These are phyloP conservation scores for Fonsecaea pugnacius DNA, from an alignment of 2,329 filamentous ascomycete genomes.

Conservation along the genomic window DNA sequence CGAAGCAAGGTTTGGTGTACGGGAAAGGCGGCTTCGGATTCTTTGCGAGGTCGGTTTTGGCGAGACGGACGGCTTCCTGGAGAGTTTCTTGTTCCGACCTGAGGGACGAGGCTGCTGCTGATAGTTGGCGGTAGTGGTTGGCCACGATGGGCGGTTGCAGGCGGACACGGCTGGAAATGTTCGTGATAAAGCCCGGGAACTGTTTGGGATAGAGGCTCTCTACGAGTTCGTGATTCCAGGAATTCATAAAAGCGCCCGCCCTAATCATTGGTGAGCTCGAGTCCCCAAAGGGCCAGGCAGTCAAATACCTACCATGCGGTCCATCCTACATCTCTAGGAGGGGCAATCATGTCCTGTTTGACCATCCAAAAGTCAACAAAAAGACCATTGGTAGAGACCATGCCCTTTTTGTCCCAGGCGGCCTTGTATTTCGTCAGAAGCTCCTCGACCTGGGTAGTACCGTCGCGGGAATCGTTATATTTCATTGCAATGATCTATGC, in stretches of 20 bases:
- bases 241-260: slow-evolving; percentile 44
- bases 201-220: slow-evolving; percentile 37
- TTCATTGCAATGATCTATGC: slow-evolving; percentile 45
- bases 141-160: slow-evolving; percentile 36
- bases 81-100: slow-evolving; percentile 14
- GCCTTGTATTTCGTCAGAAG: slow-evolving; percentile 47
- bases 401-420: slow-evolving; percentile 42
- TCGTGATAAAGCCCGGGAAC: slow-evolving; percentile 40
- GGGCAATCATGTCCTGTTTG: slow-evolving; percentile 39
- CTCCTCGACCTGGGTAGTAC: slow-evolving; percentile 41
- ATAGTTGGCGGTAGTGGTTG: slow-evolving; percentile 36
- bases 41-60: slow-evolving; percentile 16
- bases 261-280: slow-evolving; percentile 22
- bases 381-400: slow-evolving; percentile 40
- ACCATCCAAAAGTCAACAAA: slow-evolving; percentile 38
- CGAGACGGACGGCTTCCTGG: slow-evolving; percentile 10
- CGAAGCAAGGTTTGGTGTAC: slow-evolving; percentile 38
- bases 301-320: slow-evolving; percentile 41
- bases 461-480: slow-evolving; percentile 45
- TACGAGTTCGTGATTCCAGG: slow-evolving; percentile 46
- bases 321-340: slow-evolving; percentile 33
- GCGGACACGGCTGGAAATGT: slow-evolving; percentile 36
- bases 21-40: slow-evolving; percentile 6
- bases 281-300: neutral
- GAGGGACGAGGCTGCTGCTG: slow-evolving; percentile 18